These are phyloP conservation scores for Phoma sp. DNA, from an alignment of 2,329 filamentous ascomycete genomes.

Conservation along the genomic window DNA sequence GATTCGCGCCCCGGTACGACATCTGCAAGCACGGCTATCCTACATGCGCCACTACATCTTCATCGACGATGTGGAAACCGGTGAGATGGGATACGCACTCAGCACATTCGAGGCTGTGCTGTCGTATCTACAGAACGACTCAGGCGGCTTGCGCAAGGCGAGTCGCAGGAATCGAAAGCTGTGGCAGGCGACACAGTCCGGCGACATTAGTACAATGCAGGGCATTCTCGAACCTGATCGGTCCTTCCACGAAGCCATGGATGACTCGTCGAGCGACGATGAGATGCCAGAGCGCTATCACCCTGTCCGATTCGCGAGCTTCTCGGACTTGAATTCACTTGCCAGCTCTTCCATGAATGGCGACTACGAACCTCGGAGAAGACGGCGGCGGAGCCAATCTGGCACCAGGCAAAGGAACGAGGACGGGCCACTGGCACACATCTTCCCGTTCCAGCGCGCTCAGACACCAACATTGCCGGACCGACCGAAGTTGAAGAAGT, in stretches of 20 bases:
- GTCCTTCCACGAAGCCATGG: slow-evolving; percentile 46
- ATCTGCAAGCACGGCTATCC: slow-evolving; percentile 85
- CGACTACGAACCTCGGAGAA: slow-evolving; percentile 30
- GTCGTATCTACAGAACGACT: slow-evolving; percentile 84
- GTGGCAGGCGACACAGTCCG: slow-evolving; percentile 86
- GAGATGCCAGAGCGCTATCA: slow-evolving; percentile 29
- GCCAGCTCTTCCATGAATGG: slow-evolving; percentile 42
- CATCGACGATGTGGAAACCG: slow-evolving; percentile 95
- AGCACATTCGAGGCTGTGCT: slow-evolving; percentile 96
- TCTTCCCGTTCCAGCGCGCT: slow-evolving; percentile 86
- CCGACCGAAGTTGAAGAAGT: slow-evolving; percentile 69
- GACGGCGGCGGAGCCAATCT: slow-evolving; percentile 33
- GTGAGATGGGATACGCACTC: slow-evolving; percentile 93
- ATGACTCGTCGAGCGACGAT: slow-evolving; percentile 40
- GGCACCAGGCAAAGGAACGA: slow-evolving; percentile 26
- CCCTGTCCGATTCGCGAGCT: slow-evolving; percentile 44
- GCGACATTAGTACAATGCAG: slow-evolving; percentile 76
- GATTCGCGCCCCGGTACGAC: slow-evolving; percentile 85
- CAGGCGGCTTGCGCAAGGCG: slow-evolving; percentile 79
- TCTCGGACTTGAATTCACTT: slow-evolving; percentile 36
- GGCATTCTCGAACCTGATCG: slow-evolving; percentile 78
- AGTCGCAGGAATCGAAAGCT: slow-evolving; percentile 85
- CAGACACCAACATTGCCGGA: slow-evolving; percentile 55
- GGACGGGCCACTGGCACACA: slow-evolving; percentile 71
- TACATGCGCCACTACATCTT: slow-evolving; percentile 99